Base-by-base conservation (phyloP, 2,329 filamentous ascomycete genomes). In the Fusarium circinatum region DNA sequence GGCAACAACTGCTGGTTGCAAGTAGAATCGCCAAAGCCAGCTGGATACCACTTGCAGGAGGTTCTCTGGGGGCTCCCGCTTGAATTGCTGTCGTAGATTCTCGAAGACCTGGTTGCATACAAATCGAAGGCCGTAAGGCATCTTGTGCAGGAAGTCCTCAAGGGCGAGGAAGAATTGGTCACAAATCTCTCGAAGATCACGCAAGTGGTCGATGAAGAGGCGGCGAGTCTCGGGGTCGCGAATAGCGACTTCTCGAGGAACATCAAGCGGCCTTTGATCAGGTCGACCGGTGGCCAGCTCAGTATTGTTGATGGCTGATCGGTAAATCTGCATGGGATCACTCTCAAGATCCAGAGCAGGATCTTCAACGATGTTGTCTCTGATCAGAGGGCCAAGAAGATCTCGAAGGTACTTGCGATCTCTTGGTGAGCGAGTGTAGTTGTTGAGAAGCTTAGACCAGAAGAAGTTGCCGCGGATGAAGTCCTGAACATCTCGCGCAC, bases 241-340 rank as follows among this genome's bases (percentile, higher is more conserved):
- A 81, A 99, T 98, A n/a, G 96, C 96, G 76, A 97, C 88, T 80
- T 99, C 96, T 71, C 95, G 90, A 2, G 94, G 93, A 39, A 99
- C 92, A 75, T 98, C 95, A 20, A 94, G 90, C 39, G 91, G 93
- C 71, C 96, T 89, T 56, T 89, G 89, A 80, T 95, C 98, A 26
- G 94, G 91, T 74, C 91, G 90, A 9, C 96, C 96, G 0, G 96
- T 99, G 24, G 94, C 92, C 30, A 99, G 90, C 83, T 99, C 96
- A 82, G 98, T 96, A 78, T 99, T 98, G 84, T 97, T 98, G 84
- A 99, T 97, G 20, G 94, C 92, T 10, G 95, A 96, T 47, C 94
- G 91, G 83, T 99, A 98, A 65, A 99, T 99, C 77, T 98, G 96
- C 86, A 98, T 92, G 0, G 96, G 96, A 79, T 99, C 96, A 80